phyloP scores from a whole-genome alignment of 768 basidiomycete genomes.

The Pisolithus marmoratus region DNA sequence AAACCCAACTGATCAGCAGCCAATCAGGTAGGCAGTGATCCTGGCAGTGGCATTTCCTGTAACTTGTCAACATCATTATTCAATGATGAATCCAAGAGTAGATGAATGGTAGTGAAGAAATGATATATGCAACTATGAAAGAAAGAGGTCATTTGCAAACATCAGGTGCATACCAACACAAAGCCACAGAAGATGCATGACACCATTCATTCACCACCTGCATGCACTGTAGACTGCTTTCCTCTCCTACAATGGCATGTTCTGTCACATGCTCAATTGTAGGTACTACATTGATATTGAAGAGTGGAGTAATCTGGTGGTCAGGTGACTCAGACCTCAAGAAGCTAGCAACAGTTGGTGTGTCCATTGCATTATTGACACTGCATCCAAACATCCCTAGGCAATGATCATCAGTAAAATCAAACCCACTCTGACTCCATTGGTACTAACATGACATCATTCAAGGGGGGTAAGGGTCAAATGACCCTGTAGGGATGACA shows the following conservation, averaged over 20 bases:
- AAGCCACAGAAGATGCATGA: constrained; percentile 40
- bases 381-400: constrained; percentile 28
- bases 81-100: constrained; percentile 29
- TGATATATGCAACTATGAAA: constrained; percentile 30
- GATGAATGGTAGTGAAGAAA: constrained; percentile 36
- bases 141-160: not conserved
- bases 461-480: constrained; percentile 22
- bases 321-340: constrained; percentile 29
- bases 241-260: constrained; percentile 32
- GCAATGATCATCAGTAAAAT: constrained; percentile 4
- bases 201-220: constrained; percentile 61
- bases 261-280: constrained; percentile 18
- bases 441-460: constrained; percentile 37
- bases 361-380: constrained; percentile 15
- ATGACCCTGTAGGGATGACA: constrained; percentile 15
- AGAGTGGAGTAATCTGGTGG: constrained; percentile 26
- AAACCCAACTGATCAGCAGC: constrained; percentile 46
- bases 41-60: constrained; percentile 43
- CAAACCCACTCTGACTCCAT: not conserved
- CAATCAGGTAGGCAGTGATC: constrained; percentile 34
- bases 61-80: constrained; percentile 50
- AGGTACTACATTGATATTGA: constrained; percentile 18
- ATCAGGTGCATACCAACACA: not conserved
- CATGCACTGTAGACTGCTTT: constrained; percentile 48
- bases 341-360: constrained; percentile 21